A percentile compares a stretch with the other conserved stretches of the same genome.
phyloP scores from a whole-genome alignment of 2,329 filamentous ascomycete genomes.

The Colletotrichum camelliae region DNA sequence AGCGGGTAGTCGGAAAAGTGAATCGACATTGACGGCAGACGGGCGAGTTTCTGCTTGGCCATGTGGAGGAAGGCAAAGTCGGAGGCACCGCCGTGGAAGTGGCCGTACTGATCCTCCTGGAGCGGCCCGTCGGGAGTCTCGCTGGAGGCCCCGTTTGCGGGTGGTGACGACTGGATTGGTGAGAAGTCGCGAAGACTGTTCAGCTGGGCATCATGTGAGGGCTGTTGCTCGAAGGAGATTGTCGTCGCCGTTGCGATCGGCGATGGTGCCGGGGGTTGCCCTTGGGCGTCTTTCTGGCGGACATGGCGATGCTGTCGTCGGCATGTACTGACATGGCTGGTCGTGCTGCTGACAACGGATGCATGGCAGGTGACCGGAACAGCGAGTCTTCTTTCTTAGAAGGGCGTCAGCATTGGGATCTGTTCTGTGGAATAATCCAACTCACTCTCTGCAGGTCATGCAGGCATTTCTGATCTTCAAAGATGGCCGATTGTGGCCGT shows the following conservation, averaged over 20 bases:
- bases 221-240: neutral
- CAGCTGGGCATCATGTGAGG: neutral
- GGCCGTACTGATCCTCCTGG: neutral
- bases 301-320: neutral
- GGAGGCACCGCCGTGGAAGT: neutral
- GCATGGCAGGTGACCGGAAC: neutral
- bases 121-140: neutral
- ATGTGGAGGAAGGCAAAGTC: neutral
- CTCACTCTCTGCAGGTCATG: neutral
- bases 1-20: neutral
- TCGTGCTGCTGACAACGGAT: neutral
- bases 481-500: neutral
- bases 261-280: neutral
- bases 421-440: neutral
- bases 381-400: neutral
- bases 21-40: neutral
- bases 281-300: neutral
- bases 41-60: neutral
- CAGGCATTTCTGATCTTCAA: neutral
- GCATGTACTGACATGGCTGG: neutral
- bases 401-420: accelerated
- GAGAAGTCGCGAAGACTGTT: neutral
- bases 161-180: neutral
- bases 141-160: neutral
- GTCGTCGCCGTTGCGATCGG: neutral